A percentile compares a stretch with the other conserved stretches of the same genome.
These are phyloP conservation scores for Collybia mongolica DNA, from an alignment of 768 basidiomycete genomes.

Conservation along the genomic window DNA sequence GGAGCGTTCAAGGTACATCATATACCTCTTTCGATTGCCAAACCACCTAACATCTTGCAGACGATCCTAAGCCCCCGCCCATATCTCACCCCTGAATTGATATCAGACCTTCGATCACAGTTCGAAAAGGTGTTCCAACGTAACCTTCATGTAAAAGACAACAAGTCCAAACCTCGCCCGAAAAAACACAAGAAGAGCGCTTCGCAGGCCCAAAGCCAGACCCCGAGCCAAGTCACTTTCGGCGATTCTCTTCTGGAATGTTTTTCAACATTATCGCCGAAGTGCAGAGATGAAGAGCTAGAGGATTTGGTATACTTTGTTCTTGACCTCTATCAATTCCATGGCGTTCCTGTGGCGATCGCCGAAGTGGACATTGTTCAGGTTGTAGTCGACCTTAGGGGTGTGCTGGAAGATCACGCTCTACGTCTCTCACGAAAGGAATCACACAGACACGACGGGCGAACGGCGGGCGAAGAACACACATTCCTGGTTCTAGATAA, in stretches of 20 bases:
- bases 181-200: slow-evolving; percentile 31
- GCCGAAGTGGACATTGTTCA: slow-evolving; percentile 92
- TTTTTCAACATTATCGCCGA: slow-evolving; percentile 79
- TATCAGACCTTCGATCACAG: slow-evolving; percentile 59
- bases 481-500: slow-evolving; percentile 89
- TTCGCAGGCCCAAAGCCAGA: slow-evolving; percentile 29
- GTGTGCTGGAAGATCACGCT: slow-evolving; percentile 71
- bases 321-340: slow-evolving; percentile 91
- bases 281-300: slow-evolving; percentile 88
- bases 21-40: background rate
- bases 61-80: slow-evolving; percentile 58
- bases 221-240: slow-evolving; percentile 49
- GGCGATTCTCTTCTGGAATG: slow-evolving; percentile 81
- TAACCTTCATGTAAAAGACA: slow-evolving; percentile 58
- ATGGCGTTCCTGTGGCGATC: slow-evolving; percentile 83
- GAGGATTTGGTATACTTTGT: slow-evolving; percentile 95
- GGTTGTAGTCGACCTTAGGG: slow-evolving; percentile 82
- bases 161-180: slow-evolving; percentile 46
- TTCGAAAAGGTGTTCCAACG: slow-evolving; percentile 78
- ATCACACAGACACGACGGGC: slow-evolving; percentile 19
- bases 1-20: slow-evolving; percentile 89
- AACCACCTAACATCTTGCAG: slow-evolving; percentile 29
- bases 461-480: slow-evolving; percentile 55
- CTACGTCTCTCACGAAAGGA: slow-evolving; percentile 27
- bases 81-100: slow-evolving; percentile 38